Evolutionary conservation across 164 flowering plant species (phyloP).

Genomic region (Aristolochia californica): DNA sequence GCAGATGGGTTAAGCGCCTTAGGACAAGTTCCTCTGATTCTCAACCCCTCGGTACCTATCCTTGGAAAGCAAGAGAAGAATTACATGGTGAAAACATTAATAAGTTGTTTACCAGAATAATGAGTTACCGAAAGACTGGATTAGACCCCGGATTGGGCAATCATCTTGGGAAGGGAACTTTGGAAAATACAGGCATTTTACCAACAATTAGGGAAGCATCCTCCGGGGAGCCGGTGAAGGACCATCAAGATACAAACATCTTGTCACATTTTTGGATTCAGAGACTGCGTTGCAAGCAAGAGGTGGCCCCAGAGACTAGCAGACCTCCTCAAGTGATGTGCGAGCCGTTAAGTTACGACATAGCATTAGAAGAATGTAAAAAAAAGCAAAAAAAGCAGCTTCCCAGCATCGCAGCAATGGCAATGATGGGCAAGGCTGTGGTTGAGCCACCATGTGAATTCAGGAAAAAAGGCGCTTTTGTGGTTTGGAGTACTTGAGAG

Average conservation of each 20-base stretch:
- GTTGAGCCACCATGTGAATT: conserved; percentile 44
- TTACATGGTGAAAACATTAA: conserved; percentile 28
- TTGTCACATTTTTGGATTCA: conserved; percentile 63
- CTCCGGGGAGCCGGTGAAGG: conserved; percentile 15
- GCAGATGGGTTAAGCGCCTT: conserved; percentile 76
- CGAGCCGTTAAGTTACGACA: conserved; percentile 36
- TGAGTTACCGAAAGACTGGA: conserved; percentile 17
- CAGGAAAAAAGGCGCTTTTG: conserved; percentile 41
- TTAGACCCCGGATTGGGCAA: conserved; percentile 17
- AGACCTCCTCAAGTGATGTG: conserved; percentile 18
- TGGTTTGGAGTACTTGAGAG: conserved; percentile 52
- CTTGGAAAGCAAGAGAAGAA: conserved; percentile 27
- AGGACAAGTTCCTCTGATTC: conserved; percentile 36
- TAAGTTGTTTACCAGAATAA: conserved; percentile 22
- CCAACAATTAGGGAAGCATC: conserved; percentile 13
- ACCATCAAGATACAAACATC: conserved; percentile 11
- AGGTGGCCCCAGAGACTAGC: conserved; percentile 6
- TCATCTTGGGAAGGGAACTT: conserved; percentile 16
- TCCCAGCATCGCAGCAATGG: conserved; percentile 90
- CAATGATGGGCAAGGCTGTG: conserved; percentile 81
- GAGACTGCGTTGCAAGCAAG: conserved; percentile 42
- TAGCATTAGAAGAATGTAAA: conserved; percentile 21
- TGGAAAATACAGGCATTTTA: conserved; percentile 9
- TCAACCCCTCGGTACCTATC: conserved; percentile 33
- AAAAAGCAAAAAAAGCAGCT: conserved; percentile 52